Evolutionary conservation across 2,329 filamentous ascomycete genomes (phyloP).

Genomic region (Coniochaeta pulveracea): DNA sequence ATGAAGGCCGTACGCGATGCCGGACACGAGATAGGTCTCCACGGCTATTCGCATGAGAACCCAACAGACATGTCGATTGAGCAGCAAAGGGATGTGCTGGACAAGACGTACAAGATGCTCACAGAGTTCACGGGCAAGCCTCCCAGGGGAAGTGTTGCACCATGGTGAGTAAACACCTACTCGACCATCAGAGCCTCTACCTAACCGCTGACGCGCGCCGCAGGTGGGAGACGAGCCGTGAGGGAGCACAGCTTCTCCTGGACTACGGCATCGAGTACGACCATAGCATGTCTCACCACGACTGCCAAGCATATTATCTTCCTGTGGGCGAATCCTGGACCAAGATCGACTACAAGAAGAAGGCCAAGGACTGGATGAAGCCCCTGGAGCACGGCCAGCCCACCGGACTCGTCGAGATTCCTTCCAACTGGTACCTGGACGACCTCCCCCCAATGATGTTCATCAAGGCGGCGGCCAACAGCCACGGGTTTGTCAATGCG

Average conservation of each 20-base stretch:
- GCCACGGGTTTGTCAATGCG: slow-evolving; percentile 47
- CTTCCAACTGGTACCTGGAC: slow-evolving; percentile 53
- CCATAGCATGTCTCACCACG: slow-evolving; percentile 53
- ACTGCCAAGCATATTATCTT: slow-evolving; percentile 51
- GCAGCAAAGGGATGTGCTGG: slow-evolving; percentile 64
- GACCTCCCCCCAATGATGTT: slow-evolving; percentile 62
- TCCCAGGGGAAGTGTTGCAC: slow-evolving; percentile 60
- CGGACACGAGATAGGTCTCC: slow-evolving; percentile 37
- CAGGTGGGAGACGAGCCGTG: slow-evolving; percentile 58
- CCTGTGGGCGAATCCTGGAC: slow-evolving; percentile 52
- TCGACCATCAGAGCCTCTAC: not conserved
- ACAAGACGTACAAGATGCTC: slow-evolving; percentile 61
- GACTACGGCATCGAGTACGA: slow-evolving; percentile 59
- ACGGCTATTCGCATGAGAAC: slow-evolving; percentile 22
- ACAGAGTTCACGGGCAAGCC: slow-evolving; percentile 63
- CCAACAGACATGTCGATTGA: slow-evolving; percentile 50
- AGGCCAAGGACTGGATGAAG: slow-evolving; percentile 54
- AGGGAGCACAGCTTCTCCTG: slow-evolving; percentile 51
- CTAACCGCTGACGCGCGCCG: no score
- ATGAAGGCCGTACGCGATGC: slow-evolving; percentile 30
- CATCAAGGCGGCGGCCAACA: slow-evolving; percentile 53
- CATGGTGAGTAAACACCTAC: slow-evolving; percentile 36
- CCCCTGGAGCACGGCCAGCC: slow-evolving; percentile 43
- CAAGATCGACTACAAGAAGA: slow-evolving; percentile 53
- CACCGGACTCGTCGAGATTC: slow-evolving; percentile 54